A percentile compares a stretch with the other conserved stretches of the same genome.
Conservation (phyloP, 2,329 filamentous ascomycete genomes). For the Colletotrichum caudatum region DNA sequence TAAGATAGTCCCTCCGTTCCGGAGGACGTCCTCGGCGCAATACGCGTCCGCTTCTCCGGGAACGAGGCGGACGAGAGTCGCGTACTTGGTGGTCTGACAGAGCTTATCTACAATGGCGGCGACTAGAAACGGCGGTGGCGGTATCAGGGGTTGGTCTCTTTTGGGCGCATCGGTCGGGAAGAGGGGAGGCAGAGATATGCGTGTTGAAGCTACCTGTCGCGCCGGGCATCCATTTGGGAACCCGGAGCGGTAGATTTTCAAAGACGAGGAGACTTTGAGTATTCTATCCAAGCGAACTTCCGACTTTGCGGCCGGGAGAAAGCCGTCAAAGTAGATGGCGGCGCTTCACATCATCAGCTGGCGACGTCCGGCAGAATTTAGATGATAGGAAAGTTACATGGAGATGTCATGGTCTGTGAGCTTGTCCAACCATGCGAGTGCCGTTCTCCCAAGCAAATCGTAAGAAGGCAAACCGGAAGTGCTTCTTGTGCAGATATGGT, state of each 20-base stretch:
- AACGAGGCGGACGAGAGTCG: conserved; percentile 67
- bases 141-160: conserved; percentile 56
- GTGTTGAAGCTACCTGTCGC: conserved; percentile 42
- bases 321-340: conserved; percentile 88
- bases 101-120: conserved; percentile 81
- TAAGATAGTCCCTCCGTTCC: conserved; percentile 68
- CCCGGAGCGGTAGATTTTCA: conserved; percentile 61
- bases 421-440: conserved; percentile 72
- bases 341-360: conserved; percentile 56
- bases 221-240: conserved; percentile 46
- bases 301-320: conserved; percentile 76
- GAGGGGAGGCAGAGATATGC: conserved; percentile 37
- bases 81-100: conserved; percentile 56
- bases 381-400: conserved; percentile 65
- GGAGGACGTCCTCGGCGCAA: conserved; percentile 75
- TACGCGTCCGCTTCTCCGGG: conserved; percentile 88
- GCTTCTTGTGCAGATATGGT: conserved; percentile 65
- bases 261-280: conserved; percentile 65
- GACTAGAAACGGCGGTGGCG: conserved; percentile 77
- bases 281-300: conserved; percentile 71
- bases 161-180: conserved; percentile 45
- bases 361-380: not conserved
- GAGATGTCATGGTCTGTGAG: conserved; percentile 66
- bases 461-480: conserved; percentile 72
- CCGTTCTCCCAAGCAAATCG: conserved; percentile 68